These are phyloP conservation scores for Thraustochytrium striatum DNA, from an alignment of 352 stramenopile genomes.

Conservation along the genomic window DNA sequence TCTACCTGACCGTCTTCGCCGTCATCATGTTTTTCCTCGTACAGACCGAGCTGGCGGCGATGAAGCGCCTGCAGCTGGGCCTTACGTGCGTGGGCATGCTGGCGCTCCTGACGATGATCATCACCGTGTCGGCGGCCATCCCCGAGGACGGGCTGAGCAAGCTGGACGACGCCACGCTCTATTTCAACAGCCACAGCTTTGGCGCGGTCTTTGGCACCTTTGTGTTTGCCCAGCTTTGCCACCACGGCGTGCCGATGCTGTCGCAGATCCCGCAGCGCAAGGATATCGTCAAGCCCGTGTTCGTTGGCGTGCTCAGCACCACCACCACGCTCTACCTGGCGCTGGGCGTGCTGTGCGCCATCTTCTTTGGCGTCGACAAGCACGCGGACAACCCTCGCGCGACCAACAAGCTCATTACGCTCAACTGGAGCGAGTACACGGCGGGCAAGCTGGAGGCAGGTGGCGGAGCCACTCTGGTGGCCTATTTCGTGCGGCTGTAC, in stretches of 20 bases:
- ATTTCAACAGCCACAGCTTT: constrained; percentile 48
- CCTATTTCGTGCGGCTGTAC: constrained; percentile 40
- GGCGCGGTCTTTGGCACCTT: constrained; percentile 48
- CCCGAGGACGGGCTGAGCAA: constrained; percentile 16
- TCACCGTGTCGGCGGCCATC: constrained; percentile 15
- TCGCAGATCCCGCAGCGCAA: constrained; percentile 15
- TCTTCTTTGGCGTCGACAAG: constrained; percentile 39
- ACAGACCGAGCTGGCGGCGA: constrained; percentile 1
- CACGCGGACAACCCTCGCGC: background rate
- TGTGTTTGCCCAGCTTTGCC: constrained; percentile 47
- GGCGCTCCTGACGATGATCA: constrained; percentile 28
- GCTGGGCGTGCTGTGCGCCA: constrained; percentile 37
- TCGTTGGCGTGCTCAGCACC: constrained; percentile 22
- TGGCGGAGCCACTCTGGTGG: background rate
- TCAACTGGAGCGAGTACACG: constrained; percentile 44
- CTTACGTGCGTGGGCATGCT: constrained; percentile 30
- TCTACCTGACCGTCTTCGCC: constrained; percentile 23
- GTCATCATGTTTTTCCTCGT: constrained; percentile 23
- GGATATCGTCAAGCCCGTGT: constrained; percentile 24
- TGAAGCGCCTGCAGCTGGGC: constrained; percentile 32
- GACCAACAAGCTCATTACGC: constrained; percentile 46
- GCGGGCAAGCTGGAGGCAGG: background rate
- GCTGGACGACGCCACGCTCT: background rate
- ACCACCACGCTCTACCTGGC: constrained; percentile 40
- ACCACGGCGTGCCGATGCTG: constrained; percentile 33